Conservation (phyloP, 306 rosid genomes). For the Sindora glabra region DNA sequence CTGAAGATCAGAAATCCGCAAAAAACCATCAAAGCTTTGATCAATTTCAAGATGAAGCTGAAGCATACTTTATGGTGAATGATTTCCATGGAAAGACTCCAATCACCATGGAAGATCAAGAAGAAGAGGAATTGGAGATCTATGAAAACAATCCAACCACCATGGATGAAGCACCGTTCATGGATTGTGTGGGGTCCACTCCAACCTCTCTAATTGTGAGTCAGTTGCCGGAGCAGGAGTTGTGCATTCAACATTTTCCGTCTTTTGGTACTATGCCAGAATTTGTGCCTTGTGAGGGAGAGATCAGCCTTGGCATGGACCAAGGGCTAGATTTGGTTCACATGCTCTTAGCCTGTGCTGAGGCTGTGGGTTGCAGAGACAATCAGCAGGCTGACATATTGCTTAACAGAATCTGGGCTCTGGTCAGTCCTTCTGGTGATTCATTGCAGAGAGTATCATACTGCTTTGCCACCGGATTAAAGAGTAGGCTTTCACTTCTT, state of each 20-base stretch:
- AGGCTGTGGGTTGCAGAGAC: slow-evolving; percentile 70
- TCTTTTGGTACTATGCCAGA: slow-evolving; percentile 14
- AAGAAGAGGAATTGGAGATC: slow-evolving; percentile 11
- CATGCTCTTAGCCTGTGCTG: slow-evolving; percentile 67
- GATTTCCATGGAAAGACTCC: slow-evolving; percentile 4
- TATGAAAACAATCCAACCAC: slow-evolving; percentile 15
- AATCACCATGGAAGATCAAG: not conserved
- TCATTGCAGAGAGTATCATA: slow-evolving; percentile 61
- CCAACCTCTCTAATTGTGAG: too few species aligned
- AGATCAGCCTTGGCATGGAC: slow-evolving; percentile 35
- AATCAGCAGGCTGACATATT: slow-evolving; percentile 44
- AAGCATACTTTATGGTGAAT: slow-evolving; percentile 22
- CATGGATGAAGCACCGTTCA: slow-evolving; percentile 14
- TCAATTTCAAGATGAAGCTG: slow-evolving; percentile 19
- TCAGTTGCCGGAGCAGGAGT: too few species aligned
- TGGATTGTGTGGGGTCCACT: too few species aligned
- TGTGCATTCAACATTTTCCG: too few species aligned
- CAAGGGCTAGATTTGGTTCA: slow-evolving; percentile 77
- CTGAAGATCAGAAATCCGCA: slow-evolving; percentile 17
- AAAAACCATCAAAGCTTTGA: slow-evolving; percentile 28
- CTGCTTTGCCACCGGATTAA: slow-evolving; percentile 56
- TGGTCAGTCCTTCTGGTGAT: slow-evolving; percentile 55
- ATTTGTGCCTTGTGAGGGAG: slow-evolving; percentile 22
- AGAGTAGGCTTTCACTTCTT: slow-evolving; percentile 52
- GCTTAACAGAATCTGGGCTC: slow-evolving; percentile 41